Conservation (phyloP, 75 land plant genomes). For the Cunninghamia lanceolata region DNA sequence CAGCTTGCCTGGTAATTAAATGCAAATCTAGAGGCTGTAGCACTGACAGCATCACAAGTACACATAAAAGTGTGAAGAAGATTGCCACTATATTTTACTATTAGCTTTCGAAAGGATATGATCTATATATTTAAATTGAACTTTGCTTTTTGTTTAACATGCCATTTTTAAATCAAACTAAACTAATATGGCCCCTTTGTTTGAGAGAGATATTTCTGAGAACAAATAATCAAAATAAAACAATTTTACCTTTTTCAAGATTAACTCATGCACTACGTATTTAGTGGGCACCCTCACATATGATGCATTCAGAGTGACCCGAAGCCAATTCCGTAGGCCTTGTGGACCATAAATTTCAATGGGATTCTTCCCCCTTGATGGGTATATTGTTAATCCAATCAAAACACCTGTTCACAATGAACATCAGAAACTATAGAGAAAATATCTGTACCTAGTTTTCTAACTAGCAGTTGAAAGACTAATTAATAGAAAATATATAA, state of each 20-base stretch:
- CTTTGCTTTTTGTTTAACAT: not conserved
- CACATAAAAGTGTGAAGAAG: not conserved
- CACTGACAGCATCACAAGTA: not conserved
- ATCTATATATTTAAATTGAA: not conserved
- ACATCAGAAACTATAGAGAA: not conserved
- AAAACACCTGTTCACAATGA: slow-evolving; percentile 13
- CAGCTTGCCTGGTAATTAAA: not conserved
- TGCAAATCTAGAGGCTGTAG: not conserved
- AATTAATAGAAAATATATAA: not conserved
- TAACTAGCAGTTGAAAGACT: not conserved
- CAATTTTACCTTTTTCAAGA: slow-evolving; percentile 21
- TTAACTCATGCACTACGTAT: slow-evolving; percentile 47
- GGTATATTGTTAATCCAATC: slow-evolving; percentile 20
- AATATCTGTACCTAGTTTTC: not conserved
- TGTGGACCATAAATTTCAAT: slow-evolving; percentile 43
- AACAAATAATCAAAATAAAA: not conserved
- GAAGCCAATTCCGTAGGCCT: slow-evolving; percentile 44
- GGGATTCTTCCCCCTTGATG: slow-evolving; percentile 16
- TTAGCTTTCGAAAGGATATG: not conserved
- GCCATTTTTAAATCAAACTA: not conserved
- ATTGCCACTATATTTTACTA: not conserved
- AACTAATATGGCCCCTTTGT: not conserved
- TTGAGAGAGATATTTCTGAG: not conserved
- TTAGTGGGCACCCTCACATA: slow-evolving; percentile 31
- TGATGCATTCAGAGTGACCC: slow-evolving; percentile 31